These are phyloP conservation scores for Aspergillus thermomutatus DNA, from an alignment of 2,329 filamentous ascomycete species.

Conservation along the genomic window DNA sequence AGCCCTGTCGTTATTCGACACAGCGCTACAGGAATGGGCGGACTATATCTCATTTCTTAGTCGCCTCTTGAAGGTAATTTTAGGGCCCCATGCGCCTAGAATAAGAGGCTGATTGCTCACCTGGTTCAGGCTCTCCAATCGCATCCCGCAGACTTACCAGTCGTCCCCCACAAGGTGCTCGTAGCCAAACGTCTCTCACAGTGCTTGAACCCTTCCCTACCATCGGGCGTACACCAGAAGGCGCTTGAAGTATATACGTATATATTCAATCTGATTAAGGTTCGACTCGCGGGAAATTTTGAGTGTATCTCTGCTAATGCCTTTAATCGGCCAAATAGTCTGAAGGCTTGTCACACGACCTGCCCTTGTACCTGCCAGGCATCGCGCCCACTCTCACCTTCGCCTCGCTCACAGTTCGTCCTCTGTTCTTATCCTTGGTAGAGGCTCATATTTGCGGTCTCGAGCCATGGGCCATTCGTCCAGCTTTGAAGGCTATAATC, in stretches of 20 bases:
- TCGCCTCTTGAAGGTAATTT: slow-evolving; percentile 74
- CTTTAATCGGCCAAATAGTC: slow-evolving; percentile 36
- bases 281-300: slow-evolving; percentile 30
- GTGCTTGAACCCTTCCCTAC: slow-evolving; percentile 88
- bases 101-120: neutral
- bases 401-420: slow-evolving; percentile 85
- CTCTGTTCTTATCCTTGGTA: slow-evolving; percentile 77
- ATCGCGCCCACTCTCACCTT: slow-evolving; percentile 88
- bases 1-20: slow-evolving; percentile 85
- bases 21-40: slow-evolving; percentile 94
- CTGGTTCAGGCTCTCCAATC: slow-evolving; percentile 73
- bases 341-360: slow-evolving; percentile 74
- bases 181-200: slow-evolving; percentile 91
- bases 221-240: slow-evolving; percentile 97
- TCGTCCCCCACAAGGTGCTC: slow-evolving; percentile 75
- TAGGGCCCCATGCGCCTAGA: neutral
- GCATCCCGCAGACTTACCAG: slow-evolving; percentile 66
- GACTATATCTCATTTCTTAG: slow-evolving; percentile 98
- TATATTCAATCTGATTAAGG: slow-evolving; percentile 82
- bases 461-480: slow-evolving; percentile 68
- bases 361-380: slow-evolving; percentile 85
- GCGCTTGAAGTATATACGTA: slow-evolving; percentile 89
- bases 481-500: slow-evolving; percentile 86
- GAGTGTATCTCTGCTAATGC: slow-evolving; percentile 10
- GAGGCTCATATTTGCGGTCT: slow-evolving; percentile 75